phyloP scores from a whole-genome alignment of 257 asterid species.

The Solanum sparsipilum region DNA sequence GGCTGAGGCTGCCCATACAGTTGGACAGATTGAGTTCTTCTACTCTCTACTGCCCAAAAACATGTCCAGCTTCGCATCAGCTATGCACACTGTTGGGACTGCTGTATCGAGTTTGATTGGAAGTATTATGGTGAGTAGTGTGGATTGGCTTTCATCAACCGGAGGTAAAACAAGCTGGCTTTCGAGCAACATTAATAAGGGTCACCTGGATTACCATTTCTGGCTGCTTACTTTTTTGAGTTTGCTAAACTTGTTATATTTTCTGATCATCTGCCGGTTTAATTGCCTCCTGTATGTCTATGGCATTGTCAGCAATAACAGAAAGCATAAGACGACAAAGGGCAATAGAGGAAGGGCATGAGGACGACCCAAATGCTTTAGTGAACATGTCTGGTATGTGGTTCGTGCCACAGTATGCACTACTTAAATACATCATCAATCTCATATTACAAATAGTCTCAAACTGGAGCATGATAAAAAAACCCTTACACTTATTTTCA shows the following conservation, averaged over 20 bases:
- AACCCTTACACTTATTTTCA: too few species aligned
- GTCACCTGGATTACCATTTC: conserved; percentile 14
- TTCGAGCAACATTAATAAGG: conserved; percentile 7
- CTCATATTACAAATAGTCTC: too few species aligned
- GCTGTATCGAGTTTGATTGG: conserved; percentile 1
- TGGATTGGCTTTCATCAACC: background rate
- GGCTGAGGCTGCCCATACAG: conserved; percentile 3
- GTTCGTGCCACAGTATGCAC: conserved; percentile 10
- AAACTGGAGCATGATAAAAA: too few species aligned
- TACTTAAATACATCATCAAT: background rate
- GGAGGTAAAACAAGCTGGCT: conserved; percentile 5
- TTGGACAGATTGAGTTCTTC: conserved; percentile 12
- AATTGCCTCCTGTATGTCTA: too few species aligned
- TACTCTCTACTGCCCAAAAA: conserved; percentile 8
- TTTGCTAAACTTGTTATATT: background rate
- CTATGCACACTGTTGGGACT: background rate
- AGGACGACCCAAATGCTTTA: background rate
- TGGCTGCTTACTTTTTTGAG: conserved; percentile 6
- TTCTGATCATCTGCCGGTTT: background rate
- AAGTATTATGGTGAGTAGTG: conserved; percentile 1
- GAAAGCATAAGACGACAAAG: conserved; percentile 1
- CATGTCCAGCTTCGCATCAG: conserved; percentile 16
- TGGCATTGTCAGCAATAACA: conserved; percentile 3
- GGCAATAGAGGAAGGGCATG: background rate
- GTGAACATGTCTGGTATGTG: conserved; percentile 20